Percentiles rank a stretch among this genome's conserved stretches.
These are phyloP conservation scores for Pichia eremophila DNA, from an alignment of 805 yeast genomes.

Conservation along the genomic window DNA sequence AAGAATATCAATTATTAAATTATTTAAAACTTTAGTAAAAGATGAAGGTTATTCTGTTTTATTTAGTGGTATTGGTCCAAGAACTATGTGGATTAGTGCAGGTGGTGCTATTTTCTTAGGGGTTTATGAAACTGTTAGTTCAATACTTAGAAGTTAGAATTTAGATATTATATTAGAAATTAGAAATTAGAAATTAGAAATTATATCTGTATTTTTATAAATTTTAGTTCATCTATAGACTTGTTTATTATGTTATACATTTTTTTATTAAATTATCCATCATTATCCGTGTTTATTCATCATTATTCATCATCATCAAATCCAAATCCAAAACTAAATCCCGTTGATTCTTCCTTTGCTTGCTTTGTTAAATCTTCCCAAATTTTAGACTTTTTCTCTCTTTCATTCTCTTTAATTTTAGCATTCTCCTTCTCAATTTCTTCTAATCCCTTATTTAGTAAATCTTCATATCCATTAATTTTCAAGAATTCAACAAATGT, in stretches of 20 bases:
- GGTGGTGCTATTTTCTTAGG: slow-evolving; percentile 98
- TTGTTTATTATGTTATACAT: not conserved
- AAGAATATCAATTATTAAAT: slow-evolving; percentile 34
- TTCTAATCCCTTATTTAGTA: slow-evolving; percentile 28
- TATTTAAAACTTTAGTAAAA: slow-evolving; percentile 43
- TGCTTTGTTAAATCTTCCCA: slow-evolving; percentile 37
- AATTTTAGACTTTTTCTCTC: slow-evolving; percentile 30
- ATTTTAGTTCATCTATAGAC: not conserved
- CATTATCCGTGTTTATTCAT: not conserved
- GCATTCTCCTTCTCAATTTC: slow-evolving; percentile 21
- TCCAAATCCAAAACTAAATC: slow-evolving; percentile 30
- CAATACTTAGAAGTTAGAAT: slow-evolving; percentile 1
- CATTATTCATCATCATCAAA: slow-evolving; percentile 10
- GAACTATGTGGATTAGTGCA: slow-evolving; percentile 95
- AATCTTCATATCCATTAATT: slow-evolving; percentile 28
- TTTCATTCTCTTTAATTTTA: slow-evolving; percentile 12
- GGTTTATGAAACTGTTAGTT: slow-evolving; percentile 66
- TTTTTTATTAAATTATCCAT: not conserved
- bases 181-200: not conserved
- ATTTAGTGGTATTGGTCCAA: slow-evolving; percentile 81
- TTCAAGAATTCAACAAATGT: slow-evolving; percentile 45
- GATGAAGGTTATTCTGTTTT: slow-evolving; percentile 75
- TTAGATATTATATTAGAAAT: not conserved
- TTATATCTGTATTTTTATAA: too few species aligned
- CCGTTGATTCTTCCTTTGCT: slow-evolving; percentile 8